Conservation (phyloP, 345 rosid species). For the Xanthoceras sorbifolium region DNA sequence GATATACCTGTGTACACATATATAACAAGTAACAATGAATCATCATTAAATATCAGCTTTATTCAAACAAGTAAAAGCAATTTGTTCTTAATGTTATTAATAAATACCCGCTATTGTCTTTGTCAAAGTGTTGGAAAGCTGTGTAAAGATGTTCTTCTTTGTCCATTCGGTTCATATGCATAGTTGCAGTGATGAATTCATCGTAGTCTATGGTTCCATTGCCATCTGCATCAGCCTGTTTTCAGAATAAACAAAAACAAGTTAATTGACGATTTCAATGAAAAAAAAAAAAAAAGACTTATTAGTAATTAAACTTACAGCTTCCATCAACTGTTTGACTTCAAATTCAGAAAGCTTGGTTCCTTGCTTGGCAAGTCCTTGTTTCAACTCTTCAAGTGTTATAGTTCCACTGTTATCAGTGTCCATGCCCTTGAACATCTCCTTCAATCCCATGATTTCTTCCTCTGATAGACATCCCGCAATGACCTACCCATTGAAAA, state of each 20-base stretch:
- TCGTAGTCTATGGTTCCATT: conserved; percentile 81
- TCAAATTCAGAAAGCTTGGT: conserved; percentile 82
- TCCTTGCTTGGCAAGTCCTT: conserved; percentile 92
- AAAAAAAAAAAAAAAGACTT: background rate
- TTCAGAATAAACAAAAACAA: background rate
- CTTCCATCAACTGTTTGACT: conserved; percentile 91
- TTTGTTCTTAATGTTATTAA: background rate
- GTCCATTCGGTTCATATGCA: conserved; percentile 78
- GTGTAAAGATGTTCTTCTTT: conserved; percentile 76
- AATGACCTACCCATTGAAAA: conserved; percentile 56
- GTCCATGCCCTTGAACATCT: conserved; percentile 92
- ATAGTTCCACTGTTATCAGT: conserved; percentile 88
- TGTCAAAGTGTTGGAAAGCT: conserved; percentile 85
- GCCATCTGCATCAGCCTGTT: conserved; percentile 89
- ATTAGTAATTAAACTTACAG: conserved; percentile 51
- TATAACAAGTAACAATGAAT: no score
- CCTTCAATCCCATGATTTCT: conserved; percentile 96
- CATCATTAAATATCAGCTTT: background rate
- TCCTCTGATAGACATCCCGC: conserved; percentile 97
- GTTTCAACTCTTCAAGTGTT: conserved; percentile 89
- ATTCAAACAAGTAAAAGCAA: background rate
- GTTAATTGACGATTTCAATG: background rate
- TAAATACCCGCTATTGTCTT: conserved; percentile 82
- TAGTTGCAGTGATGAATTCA: conserved; percentile 80
- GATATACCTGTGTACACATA: conserved; percentile 43